Evolutionary conservation across 2,329 filamentous ascomycete genomes (phyloP), one percentile per base, ranked within the genome.

Genomic region (Sclerotiophoma versabilis): DNA sequence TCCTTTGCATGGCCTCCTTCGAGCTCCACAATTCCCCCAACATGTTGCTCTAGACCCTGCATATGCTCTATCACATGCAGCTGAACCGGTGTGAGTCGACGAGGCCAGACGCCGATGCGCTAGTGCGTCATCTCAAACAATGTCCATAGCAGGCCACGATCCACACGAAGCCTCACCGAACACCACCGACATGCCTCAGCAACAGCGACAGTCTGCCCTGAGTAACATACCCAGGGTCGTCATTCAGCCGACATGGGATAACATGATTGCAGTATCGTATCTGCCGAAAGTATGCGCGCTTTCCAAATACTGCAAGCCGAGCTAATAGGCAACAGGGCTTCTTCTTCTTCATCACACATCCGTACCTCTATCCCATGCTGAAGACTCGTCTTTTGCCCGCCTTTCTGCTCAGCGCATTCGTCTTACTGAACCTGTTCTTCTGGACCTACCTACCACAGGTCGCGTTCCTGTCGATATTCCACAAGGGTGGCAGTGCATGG

Each of bases 391-490:
- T 99, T 2, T 76, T 98, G 0, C 93, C 93, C 0, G 83, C 96
- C 23, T 84, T 90, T 2, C 79, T 97, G 12, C 87, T 97, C 11
- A 96, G 93, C 0, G 79, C 88, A 12, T 85, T 95, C 49, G 89
- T 97, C 12, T 91, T 96, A 58, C 79, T 87, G n/a, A 80, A 96
- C 17, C 85, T 98, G 17, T 98, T 98, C 75, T 81, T 91, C 11
- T 96, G 95, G 75, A 82, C 91, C 0, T 98, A 96, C 65, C 77
- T 97, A 2, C 93, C 93, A 0, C 91, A 98, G 72, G 92, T 92
- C 50, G 90, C 91, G 1, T 91, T 99, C 67, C 83, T 99, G 19
- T 87, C 90, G 14, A 85, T 98, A 63, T 98, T 97, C 73, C 93
- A 98, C 66, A 90, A 90, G 19, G 84, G 64, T 22, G 76, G 86